Conservation (phyloP, 2,329 filamentous ascomycete species). For the Xylariomycetidae sp. region DNA sequence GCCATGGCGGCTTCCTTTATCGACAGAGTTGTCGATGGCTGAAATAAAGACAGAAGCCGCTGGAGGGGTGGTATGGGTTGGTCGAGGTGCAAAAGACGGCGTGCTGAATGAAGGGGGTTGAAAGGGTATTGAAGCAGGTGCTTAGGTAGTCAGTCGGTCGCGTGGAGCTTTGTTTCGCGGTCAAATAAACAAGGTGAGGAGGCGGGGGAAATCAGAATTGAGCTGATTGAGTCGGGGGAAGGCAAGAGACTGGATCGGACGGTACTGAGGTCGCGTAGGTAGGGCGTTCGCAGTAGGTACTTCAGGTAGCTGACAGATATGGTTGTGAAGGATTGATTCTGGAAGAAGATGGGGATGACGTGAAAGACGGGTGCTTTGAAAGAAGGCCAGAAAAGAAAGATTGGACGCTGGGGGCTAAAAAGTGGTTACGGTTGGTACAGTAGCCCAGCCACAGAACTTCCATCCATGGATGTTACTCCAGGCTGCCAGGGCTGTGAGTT, state of each 20-base stretch:
- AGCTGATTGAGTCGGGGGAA: no score
- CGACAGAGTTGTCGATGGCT: neutral
- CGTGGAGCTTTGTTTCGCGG: no score
- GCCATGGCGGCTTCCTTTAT: conserved; percentile 55
- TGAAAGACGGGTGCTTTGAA: neutral
- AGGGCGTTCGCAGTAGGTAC: neutral
- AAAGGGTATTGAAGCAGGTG: neutral
- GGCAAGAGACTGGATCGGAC: no score
- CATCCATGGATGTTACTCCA: no score
- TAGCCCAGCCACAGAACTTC: no score
- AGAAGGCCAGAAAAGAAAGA: conserved; percentile 1
- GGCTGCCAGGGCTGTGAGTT: no score
- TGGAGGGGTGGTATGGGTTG: neutral
- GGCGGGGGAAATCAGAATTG: neutral
- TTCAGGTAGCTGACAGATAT: neutral
- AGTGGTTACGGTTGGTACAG: no score
- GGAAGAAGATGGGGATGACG: conserved; percentile 1
- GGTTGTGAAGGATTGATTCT: neutral
- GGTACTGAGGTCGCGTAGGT: no score
- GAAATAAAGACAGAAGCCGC: neutral
- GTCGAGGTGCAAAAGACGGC: conserved; percentile 1
- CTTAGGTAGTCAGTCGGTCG: neutral
- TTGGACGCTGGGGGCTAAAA: no score
- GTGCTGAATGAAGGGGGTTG: neutral
- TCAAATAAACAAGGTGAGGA: neutral